Evolutionary conservation across 2,329 filamentous ascomycete species (phyloP).

Genomic region (Neoascochyta sp.): DNA sequence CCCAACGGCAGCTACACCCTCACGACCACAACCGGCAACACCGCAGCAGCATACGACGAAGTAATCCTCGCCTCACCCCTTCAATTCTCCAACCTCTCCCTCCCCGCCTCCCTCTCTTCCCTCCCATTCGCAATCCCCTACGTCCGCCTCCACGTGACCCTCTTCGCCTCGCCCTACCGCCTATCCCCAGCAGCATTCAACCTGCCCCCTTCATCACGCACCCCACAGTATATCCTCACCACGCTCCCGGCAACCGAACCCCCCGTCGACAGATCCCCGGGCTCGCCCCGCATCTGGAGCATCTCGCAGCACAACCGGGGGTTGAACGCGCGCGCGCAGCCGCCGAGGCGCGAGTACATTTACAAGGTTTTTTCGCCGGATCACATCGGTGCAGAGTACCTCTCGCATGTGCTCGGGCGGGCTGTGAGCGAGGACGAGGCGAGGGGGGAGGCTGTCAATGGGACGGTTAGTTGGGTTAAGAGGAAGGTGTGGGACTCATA

Average conservation of each 20-base stretch:
- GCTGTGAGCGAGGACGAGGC: slow-evolving; percentile 29
- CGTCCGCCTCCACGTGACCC: slow-evolving; percentile 79
- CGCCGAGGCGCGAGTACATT: slow-evolving; percentile 49
- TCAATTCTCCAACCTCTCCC: slow-evolving; percentile 70
- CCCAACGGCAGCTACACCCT: slow-evolving; percentile 44
- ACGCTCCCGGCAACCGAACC: slow-evolving; percentile 65
- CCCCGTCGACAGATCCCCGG: slow-evolving; percentile 49
- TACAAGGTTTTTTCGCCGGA: slow-evolving; percentile 66
- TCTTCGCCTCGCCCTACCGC: slow-evolving; percentile 74
- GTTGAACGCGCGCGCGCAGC: slow-evolving; percentile 51
- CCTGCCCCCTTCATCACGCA: slow-evolving; percentile 52
- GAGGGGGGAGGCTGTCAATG: slow-evolving; percentile 30
- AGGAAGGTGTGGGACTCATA: slow-evolving; percentile 74
- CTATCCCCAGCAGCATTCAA: slow-evolving; percentile 72
- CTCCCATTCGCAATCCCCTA: slow-evolving; percentile 79
- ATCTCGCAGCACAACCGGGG: slow-evolving; percentile 69
- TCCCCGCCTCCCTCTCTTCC: slow-evolving; percentile 44
- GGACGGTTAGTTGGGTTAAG: slow-evolving; percentile 31
- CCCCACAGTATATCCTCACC: slow-evolving; percentile 76
- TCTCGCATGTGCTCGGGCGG: slow-evolving; percentile 48
- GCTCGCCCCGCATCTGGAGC: slow-evolving; percentile 77
- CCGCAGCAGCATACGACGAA: slow-evolving; percentile 60
- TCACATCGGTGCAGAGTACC: slow-evolving; percentile 46
- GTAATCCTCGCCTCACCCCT: slow-evolving; percentile 80
- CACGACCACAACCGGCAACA: slow-evolving; percentile 17